phyloP scores from a whole-genome alignment of 495 filamentous ascomycete genomes.

The Lepidopterella palustris region DNA sequence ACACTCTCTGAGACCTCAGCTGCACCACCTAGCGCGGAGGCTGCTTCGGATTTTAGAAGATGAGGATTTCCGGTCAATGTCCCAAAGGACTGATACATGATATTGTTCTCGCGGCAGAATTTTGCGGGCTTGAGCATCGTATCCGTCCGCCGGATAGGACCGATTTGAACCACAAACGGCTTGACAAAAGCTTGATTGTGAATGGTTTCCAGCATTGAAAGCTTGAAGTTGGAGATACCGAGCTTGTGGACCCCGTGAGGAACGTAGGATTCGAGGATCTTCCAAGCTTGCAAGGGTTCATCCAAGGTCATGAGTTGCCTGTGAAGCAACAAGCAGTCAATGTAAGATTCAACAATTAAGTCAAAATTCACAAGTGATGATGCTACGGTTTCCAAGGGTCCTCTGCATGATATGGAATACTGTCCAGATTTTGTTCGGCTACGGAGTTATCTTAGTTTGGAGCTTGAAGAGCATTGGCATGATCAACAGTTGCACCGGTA shows the following conservation, averaged over 20 bases:
- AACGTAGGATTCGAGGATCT: constrained; percentile 56
- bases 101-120: constrained; percentile 54
- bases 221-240: constrained; percentile 64
- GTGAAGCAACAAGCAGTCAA: constrained; percentile 71
- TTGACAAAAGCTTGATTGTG: constrained; percentile 43
- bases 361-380: constrained; percentile 64
- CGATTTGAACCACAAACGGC: constrained; percentile 70
- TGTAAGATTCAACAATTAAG: constrained; percentile 46
- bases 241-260: constrained; percentile 56
- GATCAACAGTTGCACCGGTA: constrained; percentile 2
- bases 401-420: constrained; percentile 54
- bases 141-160: constrained; percentile 54
- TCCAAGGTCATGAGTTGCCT: constrained; percentile 52
- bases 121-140: constrained; percentile 54
- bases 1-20: constrained; percentile 44
- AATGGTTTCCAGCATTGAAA: constrained; percentile 49
- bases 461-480: constrained; percentile 41
- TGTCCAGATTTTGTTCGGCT: constrained; percentile 52
- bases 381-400: constrained; percentile 49
- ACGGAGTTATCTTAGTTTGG: constrained; percentile 74
- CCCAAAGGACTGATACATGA: constrained; percentile 74
- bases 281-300: constrained; percentile 61
- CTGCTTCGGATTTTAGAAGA: constrained; percentile 47
- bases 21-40: constrained; percentile 46
- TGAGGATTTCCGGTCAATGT: constrained; percentile 65